Conservation (phyloP, 208 protist species). For the Herpetomonas tarakana region DNA sequence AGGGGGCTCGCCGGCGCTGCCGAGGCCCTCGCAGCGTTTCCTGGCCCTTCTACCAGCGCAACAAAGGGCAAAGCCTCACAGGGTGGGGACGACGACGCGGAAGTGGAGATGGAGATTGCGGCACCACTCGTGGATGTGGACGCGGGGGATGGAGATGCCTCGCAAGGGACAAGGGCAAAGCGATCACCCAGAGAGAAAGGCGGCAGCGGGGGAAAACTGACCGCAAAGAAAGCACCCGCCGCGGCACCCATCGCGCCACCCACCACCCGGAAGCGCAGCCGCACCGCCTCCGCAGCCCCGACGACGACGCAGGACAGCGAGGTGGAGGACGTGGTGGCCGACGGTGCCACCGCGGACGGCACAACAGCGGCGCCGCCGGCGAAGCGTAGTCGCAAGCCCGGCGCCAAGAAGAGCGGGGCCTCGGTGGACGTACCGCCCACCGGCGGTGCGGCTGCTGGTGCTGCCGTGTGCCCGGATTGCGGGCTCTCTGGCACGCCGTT, state of each 20-base stretch:
- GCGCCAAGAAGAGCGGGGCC: conserved; percentile 5
- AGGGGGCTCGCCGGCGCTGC: neutral
- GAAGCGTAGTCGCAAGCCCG: neutral
- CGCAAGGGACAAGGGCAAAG: neutral
- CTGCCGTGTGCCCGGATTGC: conserved; percentile 43
- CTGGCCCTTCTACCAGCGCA: conserved; percentile 5
- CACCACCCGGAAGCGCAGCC: neutral
- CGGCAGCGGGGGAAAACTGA: too few species aligned
- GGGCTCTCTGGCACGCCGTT: conserved; percentile 50
- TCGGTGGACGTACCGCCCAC: too few species aligned
- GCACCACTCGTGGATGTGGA: neutral
- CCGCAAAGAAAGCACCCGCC: too few species aligned
- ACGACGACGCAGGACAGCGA: conserved; percentile 4
- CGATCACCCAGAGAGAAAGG: too few species aligned
- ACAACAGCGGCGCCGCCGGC: neutral
- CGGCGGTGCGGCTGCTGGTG: neutral
- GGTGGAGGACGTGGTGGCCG: neutral
- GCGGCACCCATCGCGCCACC: too few species aligned
- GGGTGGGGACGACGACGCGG: neutral
- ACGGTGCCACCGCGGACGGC: conserved; percentile 3
- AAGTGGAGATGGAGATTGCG: neutral
- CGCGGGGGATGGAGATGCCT: conserved; percentile 2
- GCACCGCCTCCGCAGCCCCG: conserved; percentile 5
- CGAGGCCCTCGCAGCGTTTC: conserved; percentile 1
- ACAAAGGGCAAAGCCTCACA: neutral